Percentiles rank a stretch among this genome's conserved stretches.
Evolutionary conservation across 805 yeast genomes (phyloP).

Genomic region (Candida xiaguanensis): DNA sequence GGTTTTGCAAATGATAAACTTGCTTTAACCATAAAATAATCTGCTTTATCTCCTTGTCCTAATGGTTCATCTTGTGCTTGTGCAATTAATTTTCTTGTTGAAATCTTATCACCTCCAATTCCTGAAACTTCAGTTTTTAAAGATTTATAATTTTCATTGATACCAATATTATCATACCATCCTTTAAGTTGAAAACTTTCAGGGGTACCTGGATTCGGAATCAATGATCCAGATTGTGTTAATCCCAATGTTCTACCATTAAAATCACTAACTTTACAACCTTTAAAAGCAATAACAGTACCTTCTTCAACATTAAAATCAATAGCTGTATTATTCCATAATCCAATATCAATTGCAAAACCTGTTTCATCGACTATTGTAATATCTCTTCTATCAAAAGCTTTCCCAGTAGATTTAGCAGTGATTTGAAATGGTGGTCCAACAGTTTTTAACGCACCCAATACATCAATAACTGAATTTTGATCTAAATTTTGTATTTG

Average conservation of each 20-base stretch:
- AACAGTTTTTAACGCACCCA: constrained; percentile 80
- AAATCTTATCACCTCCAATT: constrained; percentile 35
- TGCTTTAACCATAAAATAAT: constrained; percentile 73
- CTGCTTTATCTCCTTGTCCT: constrained; percentile 76
- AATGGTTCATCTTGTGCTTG: constrained; percentile 59
- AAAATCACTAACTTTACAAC: constrained; percentile 84
- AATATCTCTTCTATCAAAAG: constrained; percentile 89
- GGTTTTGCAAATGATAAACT: constrained; percentile 66
- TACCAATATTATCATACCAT: constrained; percentile 88
- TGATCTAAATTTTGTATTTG: constrained; percentile 64
- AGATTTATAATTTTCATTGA: constrained; percentile 55
- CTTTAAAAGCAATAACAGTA: constrained; percentile 87
- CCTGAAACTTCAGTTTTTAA: constrained; percentile 49
- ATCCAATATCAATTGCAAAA: constrained; percentile 69
- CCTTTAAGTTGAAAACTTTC: constrained; percentile 89
- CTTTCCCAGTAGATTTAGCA: constrained; percentile 84
- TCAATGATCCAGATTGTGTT: constrained; percentile 71
- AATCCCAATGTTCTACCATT: constrained; percentile 81
- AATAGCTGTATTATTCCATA: constrained; percentile 87
- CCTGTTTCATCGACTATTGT: constrained; percentile 81
- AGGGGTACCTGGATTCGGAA: constrained; percentile 81
- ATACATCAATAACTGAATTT: constrained; percentile 75
- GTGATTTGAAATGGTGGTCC: constrained; percentile 73
- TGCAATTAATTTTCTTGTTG: constrained; percentile 61
- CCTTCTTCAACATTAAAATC: constrained; percentile 73